Percentiles rank a stretch among this genome's conserved stretches.
Evolutionary conservation across 225 moss, liverwort and hornwort genomes (phyloP).

Genomic region (Sphagnum contortum): DNA sequence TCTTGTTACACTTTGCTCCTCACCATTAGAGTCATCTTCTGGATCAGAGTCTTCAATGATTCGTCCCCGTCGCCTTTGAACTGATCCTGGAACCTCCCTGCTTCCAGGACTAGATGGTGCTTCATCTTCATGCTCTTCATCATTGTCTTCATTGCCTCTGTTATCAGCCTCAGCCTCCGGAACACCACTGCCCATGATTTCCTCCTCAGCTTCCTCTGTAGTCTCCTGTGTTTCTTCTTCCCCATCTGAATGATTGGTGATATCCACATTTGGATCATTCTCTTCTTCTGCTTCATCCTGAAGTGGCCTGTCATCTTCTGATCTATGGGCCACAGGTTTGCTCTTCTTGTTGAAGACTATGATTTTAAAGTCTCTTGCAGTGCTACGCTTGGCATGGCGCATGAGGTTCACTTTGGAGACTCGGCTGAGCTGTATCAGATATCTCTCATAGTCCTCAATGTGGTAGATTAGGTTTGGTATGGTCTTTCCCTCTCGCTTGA

Average conservation of each 20-base stretch:
- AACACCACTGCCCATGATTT: conserved; percentile 18
- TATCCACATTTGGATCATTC: conserved; percentile 12
- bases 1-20: conserved; percentile 23
- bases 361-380: conserved; percentile 86
- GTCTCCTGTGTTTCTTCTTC: conserved; percentile 13
- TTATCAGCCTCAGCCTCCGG: conserved; percentile 18
- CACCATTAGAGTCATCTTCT: conserved; percentile 25
- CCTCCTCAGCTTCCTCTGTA: conserved; percentile 14
- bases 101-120: conserved; percentile 14
- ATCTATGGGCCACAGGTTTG: conserved; percentile 30
- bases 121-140: conserved; percentile 19
- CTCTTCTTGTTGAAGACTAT: conserved; percentile 36
- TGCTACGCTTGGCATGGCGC: conserved; percentile 82
- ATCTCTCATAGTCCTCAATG: conserved; percentile 79
- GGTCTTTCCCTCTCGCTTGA: conserved; percentile 77
- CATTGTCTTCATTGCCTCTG: conserved; percentile 19
- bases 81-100: conserved; percentile 9
- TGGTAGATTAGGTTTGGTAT: conserved; percentile 77
- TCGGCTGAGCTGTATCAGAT: conserved; percentile 77
- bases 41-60: conserved; percentile 23
- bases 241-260: not conserved
- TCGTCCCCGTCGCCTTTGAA: conserved; percentile 21
- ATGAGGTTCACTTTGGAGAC: conserved; percentile 73
- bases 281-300: conserved; percentile 21
- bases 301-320: conserved; percentile 13